Evolutionary conservation across 371 early-diverging fungal genomes (phyloP).

Genomic region (Rhizopus stolonifer): DNA sequence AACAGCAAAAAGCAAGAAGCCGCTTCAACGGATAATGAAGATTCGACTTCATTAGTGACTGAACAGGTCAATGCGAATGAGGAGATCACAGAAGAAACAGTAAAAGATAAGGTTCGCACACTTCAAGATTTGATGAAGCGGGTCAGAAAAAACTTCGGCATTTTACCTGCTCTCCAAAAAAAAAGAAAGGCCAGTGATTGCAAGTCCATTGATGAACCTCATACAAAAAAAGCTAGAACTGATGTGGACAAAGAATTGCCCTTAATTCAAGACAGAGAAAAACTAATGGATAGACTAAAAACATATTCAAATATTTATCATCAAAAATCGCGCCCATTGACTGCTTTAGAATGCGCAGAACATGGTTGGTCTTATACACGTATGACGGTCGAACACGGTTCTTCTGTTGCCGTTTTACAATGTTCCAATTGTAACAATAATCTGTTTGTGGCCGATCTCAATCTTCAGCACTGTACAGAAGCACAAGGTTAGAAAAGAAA

Average conservation of each 20-base stretch:
- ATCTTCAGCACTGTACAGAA: background rate
- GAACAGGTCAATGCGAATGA: background rate
- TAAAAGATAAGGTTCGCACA: background rate
- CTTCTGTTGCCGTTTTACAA: conserved; percentile 2
- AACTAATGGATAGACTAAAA: conserved; percentile 16
- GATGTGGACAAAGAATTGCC: background rate
- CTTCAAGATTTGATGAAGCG: background rate
- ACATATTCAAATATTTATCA: conserved; percentile 4
- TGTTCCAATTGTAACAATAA: conserved; percentile 11
- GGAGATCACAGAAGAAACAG: background rate
- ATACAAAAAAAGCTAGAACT: background rate
- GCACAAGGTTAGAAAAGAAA: conserved; percentile 4
- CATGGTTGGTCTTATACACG: conserved; percentile 18
- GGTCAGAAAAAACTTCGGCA: background rate
- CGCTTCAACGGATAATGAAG: background rate
- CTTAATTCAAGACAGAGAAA: background rate
- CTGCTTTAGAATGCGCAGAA: conserved; percentile 16
- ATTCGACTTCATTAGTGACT: background rate
- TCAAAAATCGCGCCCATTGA: conserved; percentile 8
- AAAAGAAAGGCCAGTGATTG: background rate
- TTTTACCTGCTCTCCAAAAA: background rate
- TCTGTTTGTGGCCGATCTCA: conserved; percentile 10
- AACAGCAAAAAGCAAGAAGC: too few relatives aligned
- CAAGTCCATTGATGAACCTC: background rate
- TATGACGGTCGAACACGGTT: background rate